Evolutionary conservation across 1,284 basidiomycete species (phyloP).

Genomic region (Sphaerobolus stellatus): DNA sequence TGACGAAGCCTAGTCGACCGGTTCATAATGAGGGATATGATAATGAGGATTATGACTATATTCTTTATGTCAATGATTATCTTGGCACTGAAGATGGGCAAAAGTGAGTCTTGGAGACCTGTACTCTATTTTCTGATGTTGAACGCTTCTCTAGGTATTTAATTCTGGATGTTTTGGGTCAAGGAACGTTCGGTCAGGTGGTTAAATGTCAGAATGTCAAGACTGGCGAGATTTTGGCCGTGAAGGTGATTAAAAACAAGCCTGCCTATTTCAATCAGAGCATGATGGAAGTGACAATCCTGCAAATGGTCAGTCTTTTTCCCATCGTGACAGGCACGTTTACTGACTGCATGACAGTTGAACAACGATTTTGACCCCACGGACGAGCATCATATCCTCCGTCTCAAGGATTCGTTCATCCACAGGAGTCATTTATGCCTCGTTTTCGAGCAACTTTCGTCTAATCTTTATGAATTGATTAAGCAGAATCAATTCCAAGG

Average conservation of each 20-base stretch:
- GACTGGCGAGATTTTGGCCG: constrained; percentile 96
- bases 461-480: constrained; percentile 98
- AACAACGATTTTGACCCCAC: constrained; percentile 91
- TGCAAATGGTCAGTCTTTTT: constrained; percentile 75
- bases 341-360: constrained; percentile 51
- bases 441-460: constrained; percentile 96
- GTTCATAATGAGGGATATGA: constrained; percentile 93
- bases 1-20: constrained; percentile 95
- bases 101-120: constrained; percentile 58
- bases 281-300: constrained; percentile 99
- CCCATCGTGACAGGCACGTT: background rate
- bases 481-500: constrained; percentile 99
- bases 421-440: constrained; percentile 96
- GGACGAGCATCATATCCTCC: constrained; percentile 96
- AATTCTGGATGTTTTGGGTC: constrained; percentile 96
- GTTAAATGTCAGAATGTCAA: constrained; percentile 99
- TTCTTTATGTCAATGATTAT: constrained; percentile 96
- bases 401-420: constrained; percentile 94
- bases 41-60: constrained; percentile 97
- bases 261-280: constrained; percentile 99
- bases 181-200: constrained; percentile 98
- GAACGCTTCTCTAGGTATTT: constrained; percentile 68
- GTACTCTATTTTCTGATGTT: background rate
- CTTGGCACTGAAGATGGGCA: constrained; percentile 88
- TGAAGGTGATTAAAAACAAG: constrained; percentile 99